Evolutionary conservation across 2,329 filamentous ascomycete genomes (phyloP), one percentile per base, ranked within the genome.

Genomic region (Venturia aucupariae): DNA sequence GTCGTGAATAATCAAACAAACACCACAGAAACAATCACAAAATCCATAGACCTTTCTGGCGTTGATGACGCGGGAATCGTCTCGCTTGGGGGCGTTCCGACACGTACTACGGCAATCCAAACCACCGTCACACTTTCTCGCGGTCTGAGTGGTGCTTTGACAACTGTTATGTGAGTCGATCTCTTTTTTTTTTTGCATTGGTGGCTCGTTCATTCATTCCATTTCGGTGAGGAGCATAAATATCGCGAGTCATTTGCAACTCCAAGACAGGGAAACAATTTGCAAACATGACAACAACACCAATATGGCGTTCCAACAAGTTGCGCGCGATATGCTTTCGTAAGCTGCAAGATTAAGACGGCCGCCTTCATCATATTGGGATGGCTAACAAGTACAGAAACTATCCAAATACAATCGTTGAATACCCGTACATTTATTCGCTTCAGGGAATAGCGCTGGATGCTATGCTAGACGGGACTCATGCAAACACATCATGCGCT

Each of bases 1-100:
- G 59, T 60, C 15, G 59, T 60, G 35, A 60, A 60, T 38, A 60
- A 60, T 60, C 35, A n/a, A 27, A 42, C 59, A 13, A 60, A 60
- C 44, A 44, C 41, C 15, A 60, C 59, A 2, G 24, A 41, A 15
- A 60, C 59, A 15, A 60, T 60, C 24, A 41, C 41, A n/a, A 57
- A 35, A 2, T 57, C 51, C 3, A 57, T 57, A n/a, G 51, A 57
- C 19, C 51, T 57, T 35, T 57, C 51, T 57, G 51, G 30, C 5
- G 15, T 35, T n/a, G 51, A 35, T n/a, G 51, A 35, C 7, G 4
- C 19, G 27, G 51, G 51, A 6, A 57, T 57, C 35, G 51, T 57
- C 13, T 57, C 51, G 15, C 51, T 57, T 11, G 51, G 51, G 8
- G 27, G 15, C 27, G 35, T 19, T 19, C 15, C 30, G 8, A 57